Conservation (phyloP, 2,329 filamentous ascomycete genomes). For the Aureobasidium sp. region DNA sequence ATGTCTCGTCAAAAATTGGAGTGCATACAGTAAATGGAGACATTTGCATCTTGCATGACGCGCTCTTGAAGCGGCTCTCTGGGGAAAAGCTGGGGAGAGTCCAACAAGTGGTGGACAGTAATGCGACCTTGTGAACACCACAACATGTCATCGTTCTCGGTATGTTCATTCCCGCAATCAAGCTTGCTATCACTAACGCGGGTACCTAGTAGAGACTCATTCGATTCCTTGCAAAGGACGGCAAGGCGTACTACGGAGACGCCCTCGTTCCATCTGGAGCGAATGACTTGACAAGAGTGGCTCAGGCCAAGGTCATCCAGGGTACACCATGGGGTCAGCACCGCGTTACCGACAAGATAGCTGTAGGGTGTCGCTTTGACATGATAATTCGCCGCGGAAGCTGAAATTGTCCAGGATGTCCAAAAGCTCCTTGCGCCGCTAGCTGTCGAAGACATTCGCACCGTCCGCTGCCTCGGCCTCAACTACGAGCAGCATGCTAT, state of each 20-base stretch:
- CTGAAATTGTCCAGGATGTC: slow-evolving; percentile 32
- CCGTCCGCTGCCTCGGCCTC: slow-evolving; percentile 62
- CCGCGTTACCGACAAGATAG: slow-evolving; percentile 56
- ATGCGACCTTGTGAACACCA: neutral
- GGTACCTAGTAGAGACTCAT: slow-evolving; percentile 54
- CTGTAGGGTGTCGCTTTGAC: slow-evolving; percentile 13
- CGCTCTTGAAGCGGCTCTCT: neutral
- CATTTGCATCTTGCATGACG: neutral
- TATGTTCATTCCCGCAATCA: neutral
- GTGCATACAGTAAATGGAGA: no score
- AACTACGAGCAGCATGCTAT: slow-evolving; percentile 63
- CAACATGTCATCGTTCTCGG: slow-evolving; percentile 17
- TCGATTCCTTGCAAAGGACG: slow-evolving; percentile 62
- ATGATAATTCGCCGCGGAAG: neutral
- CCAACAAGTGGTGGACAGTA: neutral
- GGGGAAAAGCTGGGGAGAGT: slow-evolving; percentile 3
- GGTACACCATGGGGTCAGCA: slow-evolving; percentile 62
- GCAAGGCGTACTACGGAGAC: slow-evolving; percentile 65
- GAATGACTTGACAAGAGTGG: slow-evolving; percentile 55
- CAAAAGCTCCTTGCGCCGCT: slow-evolving; percentile 55
- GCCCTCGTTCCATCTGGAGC: slow-evolving; percentile 58
- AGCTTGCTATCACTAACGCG: neutral
- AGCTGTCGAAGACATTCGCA: slow-evolving; percentile 54
- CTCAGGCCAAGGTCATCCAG: slow-evolving; percentile 54
- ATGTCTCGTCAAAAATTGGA: no score